A percentile compares a stretch with the other conserved stretches of the same genome.
phyloP scores from a whole-genome alignment of 495 filamentous ascomycete species.

The Penicillium atrosanguineum region DNA sequence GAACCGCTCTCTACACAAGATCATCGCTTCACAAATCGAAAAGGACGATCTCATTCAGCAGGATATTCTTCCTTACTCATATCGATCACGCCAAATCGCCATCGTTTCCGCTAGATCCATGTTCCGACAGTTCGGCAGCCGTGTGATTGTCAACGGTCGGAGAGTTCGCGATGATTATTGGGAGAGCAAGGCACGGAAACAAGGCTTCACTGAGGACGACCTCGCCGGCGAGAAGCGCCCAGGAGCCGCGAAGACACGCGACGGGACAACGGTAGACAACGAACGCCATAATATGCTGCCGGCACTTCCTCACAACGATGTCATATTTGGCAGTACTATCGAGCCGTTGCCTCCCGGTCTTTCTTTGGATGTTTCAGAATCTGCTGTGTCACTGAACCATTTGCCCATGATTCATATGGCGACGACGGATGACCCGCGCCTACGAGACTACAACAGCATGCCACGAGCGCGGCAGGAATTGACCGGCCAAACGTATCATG shows the following conservation, averaged over 20 bases:
- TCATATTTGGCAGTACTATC: slow-evolving; percentile 78
- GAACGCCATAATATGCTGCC: slow-evolving; percentile 47
- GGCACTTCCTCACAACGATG: slow-evolving; percentile 61
- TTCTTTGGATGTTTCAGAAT: slow-evolving; percentile 59
- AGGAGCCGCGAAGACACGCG: slow-evolving; percentile 83
- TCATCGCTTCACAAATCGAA: slow-evolving; percentile 92
- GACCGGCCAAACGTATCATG: slow-evolving; percentile 83
- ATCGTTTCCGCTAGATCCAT: slow-evolving; percentile 99
- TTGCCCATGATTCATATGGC: slow-evolving; percentile 83
- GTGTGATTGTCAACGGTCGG: slow-evolving; percentile 84
- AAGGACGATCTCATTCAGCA: slow-evolving; percentile 95
- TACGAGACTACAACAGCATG: slow-evolving; percentile 78
- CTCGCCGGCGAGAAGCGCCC: slow-evolving; percentile 95
- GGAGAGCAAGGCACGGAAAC: slow-evolving; percentile 94
- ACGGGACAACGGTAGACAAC: slow-evolving; percentile 56
- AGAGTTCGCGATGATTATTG: slow-evolving; percentile 97
- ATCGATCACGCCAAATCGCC: slow-evolving; percentile 94
- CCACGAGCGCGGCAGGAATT: slow-evolving; percentile 87
- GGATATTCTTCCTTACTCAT: slow-evolving; percentile 96
- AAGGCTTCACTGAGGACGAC: slow-evolving; percentile 98
- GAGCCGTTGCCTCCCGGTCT: slow-evolving; percentile 67
- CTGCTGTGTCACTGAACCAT: slow-evolving; percentile 62
- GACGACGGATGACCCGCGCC: slow-evolving; percentile 71
- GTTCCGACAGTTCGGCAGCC: slow-evolving; percentile 98
- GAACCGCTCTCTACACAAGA: slow-evolving; percentile 95